phyloP scores from a whole-genome alignment of 345 rosid genomes.

The Bretschneidera sinensis region DNA sequence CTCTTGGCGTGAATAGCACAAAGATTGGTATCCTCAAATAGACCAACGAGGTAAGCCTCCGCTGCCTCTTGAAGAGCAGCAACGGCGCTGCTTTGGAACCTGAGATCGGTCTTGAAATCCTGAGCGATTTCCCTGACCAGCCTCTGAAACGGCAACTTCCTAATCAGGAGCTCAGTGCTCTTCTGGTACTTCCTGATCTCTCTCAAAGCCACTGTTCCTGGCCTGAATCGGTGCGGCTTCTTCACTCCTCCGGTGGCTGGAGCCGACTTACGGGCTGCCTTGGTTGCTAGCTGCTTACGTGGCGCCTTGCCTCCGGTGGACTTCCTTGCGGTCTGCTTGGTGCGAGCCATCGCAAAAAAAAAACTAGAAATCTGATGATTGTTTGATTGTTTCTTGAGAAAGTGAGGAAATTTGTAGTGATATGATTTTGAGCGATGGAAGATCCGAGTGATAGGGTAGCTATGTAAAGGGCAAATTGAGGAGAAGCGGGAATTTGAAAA shows the following conservation, averaged over 20 bases:
- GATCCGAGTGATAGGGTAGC: not conserved
- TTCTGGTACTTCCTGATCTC: conserved; percentile 50
- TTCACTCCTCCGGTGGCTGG: conserved; percentile 54
- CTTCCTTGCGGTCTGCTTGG: conserved; percentile 45
- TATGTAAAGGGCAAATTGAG: conserved; percentile 8
- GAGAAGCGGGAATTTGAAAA: conserved; percentile 2
- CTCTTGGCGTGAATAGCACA: conserved; percentile 56
- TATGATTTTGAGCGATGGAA: not conserved
- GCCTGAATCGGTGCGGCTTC: conserved; percentile 47
- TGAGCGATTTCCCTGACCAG: conserved; percentile 44
- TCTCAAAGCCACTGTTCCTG: conserved; percentile 44
- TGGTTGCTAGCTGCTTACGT: conserved; percentile 45
- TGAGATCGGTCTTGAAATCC: conserved; percentile 32
- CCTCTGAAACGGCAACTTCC: conserved; percentile 44
- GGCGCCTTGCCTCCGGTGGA: conserved; percentile 51
- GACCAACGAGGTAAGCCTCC: conserved; percentile 35
- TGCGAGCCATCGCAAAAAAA: conserved; percentile 32
- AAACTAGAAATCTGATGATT: not conserved
- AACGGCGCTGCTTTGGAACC: conserved; percentile 40
- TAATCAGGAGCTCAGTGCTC: conserved; percentile 34
- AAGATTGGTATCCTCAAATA: conserved; percentile 42
- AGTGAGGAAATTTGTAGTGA: not conserved
- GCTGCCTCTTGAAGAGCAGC: conserved; percentile 50
- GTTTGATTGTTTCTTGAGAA: conserved; percentile 8
- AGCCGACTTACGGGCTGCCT: conserved; percentile 44